Evolutionary conservation across 73 alveolate genomes (phyloP), one percentile per base, ranked within the genome.

Genomic region (Paramecium sexaurelia): DNA sequence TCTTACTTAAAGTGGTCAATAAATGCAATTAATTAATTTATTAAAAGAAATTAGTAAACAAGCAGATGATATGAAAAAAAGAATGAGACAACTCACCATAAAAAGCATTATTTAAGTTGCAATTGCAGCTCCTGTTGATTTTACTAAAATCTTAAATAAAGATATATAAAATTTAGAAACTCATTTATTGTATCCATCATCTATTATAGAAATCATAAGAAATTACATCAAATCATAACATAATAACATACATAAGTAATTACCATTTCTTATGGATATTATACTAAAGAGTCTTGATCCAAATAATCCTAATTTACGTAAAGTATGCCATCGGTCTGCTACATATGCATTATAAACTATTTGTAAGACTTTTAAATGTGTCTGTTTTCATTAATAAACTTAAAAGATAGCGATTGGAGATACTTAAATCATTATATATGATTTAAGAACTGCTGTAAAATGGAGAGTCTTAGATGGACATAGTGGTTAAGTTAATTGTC

Each of bases 381-480:
- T 88, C 10, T 88, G 87, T 32, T 88, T 88, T 66, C 90, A 88
- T 51, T 55, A 88, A 55, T 69, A 67, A 11, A 68, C 94, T 22
- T 32, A 88, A 57, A 88, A 88, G 55, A 68, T 88, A 32, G 94
- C 94, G 6, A 57, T 88, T n/a, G 94, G 94, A 36, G 87, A 69
- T 20, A 88, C 45, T 26, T 24, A 88, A 68, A 88, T 88, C 3
- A 56, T 39, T 7, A 88, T 88, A 17, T 88, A 88, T 69, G 94
- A 88, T 45, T 33, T 88, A 11, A 88, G 94, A 71, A 88, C 94
- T 41, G 94, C 94, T 24, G 89, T 68, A 2, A 88, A 45, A 88
- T 88, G 94, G 94, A 88, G 94, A 88, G 91, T 68, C 4, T 57
- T 88, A 6, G 94, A 75, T 32, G 94, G 94, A 27, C 94, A 88